Evolutionary conservation across 805 yeast species (phyloP), one percentile per base, ranked within the genome.

Genomic region (Peterozyma toletana): DNA sequence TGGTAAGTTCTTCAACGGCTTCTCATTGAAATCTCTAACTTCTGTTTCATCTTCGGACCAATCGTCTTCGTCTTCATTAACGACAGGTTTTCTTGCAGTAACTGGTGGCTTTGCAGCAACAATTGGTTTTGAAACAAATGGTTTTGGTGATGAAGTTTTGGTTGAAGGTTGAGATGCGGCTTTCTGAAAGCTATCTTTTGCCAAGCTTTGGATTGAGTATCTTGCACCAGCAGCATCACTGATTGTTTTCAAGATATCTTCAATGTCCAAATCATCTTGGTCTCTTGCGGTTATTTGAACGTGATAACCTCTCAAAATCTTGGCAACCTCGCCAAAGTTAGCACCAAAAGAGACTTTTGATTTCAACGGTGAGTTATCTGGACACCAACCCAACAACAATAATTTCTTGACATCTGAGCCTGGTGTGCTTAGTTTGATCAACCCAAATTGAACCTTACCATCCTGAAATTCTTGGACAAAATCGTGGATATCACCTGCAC

Each of bases 271-370:
- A 62, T 93, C 99, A 57, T 89, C 96, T 37, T 77, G 70, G 58
- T 87, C 95, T 66, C 98, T 80, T n/a, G 98, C 98, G 40, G 96
- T 89, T 51, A 93, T 81, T 64, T 93, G 97, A 43, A 93, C 90
- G 60, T 93, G 99, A 66, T 91, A 93, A 39, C 96, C 95, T 52
- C 73, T 72, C 56, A 86, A 71, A 16, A 78, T 69, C 47, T 73
- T 78, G 27, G 89, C 77, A 16, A 86, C 85, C 35, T 81, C 86
- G 35, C 86, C 88, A 52, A 84, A 81, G 62, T 85, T 86, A 48
- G 78, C 66, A 27, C 91, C 89, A 64, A 81, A 86, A 1, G 89
- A 80, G 38, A 86, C 75, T 54, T 88, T 76, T 27, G 83, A 71
- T 58, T 81, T 84, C 57, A 70, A 72, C 50, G 97, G 95, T 17